These are phyloP conservation scores for Paraconiothyrium brasiliense DNA, from an alignment of 2,329 filamentous ascomycete genomes.

Conservation along the genomic window DNA sequence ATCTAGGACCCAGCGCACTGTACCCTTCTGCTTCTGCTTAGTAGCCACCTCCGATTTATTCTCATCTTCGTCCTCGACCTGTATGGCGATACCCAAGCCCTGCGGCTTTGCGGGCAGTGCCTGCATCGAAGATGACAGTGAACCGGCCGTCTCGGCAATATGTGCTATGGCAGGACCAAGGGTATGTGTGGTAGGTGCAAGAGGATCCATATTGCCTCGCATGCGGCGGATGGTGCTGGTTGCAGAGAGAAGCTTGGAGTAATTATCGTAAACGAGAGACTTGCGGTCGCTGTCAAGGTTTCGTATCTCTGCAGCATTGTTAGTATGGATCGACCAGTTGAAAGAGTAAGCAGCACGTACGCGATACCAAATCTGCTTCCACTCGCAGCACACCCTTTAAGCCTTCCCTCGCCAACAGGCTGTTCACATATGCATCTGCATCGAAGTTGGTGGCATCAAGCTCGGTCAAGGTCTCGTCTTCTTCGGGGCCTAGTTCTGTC, in stretches of 20 bases:
- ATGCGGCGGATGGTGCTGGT: slow-evolving; percentile 95
- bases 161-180: slow-evolving; percentile 77
- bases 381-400: slow-evolving; percentile 74
- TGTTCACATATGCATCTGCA: slow-evolving; percentile 72
- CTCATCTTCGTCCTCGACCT: slow-evolving; percentile 29
- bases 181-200: slow-evolving; percentile 77
- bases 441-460: slow-evolving; percentile 80
- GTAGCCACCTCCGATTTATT: slow-evolving; percentile 36
- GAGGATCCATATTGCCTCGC: slow-evolving; percentile 81
- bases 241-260: slow-evolving; percentile 94
- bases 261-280: slow-evolving; percentile 97
- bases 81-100: slow-evolving; percentile 38
- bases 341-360: slow-evolving; percentile 39
- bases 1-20: slow-evolving; percentile 70
- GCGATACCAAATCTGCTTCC: slow-evolving; percentile 72
- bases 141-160: slow-evolving; percentile 70
- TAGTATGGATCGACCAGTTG: slow-evolving; percentile 8
- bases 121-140: slow-evolving; percentile 52
- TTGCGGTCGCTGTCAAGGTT: slow-evolving; percentile 96
- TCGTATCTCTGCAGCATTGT: slow-evolving; percentile 70
- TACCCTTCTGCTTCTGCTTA: slow-evolving; percentile 59
- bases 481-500: slow-evolving; percentile 48
- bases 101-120: slow-evolving; percentile 32
- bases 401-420: slow-evolving; percentile 68
- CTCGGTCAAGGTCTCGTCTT: slow-evolving; percentile 70